Conservation (phyloP, 2,329 filamentous ascomycete species). For the Penicillium concentricum region DNA sequence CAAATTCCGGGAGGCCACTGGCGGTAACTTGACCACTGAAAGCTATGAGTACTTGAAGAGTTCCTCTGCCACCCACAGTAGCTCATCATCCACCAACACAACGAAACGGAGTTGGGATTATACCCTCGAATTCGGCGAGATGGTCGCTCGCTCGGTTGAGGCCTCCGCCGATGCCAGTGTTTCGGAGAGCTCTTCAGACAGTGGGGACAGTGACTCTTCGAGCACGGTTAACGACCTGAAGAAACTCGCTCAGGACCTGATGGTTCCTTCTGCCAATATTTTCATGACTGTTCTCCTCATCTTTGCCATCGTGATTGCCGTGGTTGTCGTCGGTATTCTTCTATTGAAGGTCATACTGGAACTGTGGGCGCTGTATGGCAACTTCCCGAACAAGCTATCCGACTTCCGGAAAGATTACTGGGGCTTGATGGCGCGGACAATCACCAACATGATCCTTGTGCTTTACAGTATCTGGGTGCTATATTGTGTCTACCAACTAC, state of each 20-base stretch:
- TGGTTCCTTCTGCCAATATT: constrained; percentile 82
- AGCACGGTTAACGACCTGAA: constrained; percentile 71
- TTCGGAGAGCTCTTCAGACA: constrained; percentile 32
- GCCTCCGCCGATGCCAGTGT: constrained; percentile 41
- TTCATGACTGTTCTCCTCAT: constrained; percentile 94
- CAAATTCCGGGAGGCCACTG: constrained; percentile 73
- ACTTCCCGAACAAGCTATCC: constrained; percentile 73
- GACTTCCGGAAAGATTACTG: constrained; percentile 96
- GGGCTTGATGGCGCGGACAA: constrained; percentile 83
- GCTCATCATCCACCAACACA: constrained; percentile 50
- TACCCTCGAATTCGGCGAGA: constrained; percentile 42
- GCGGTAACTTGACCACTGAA: constrained; percentile 80
- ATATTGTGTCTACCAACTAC: constrained; percentile 96
- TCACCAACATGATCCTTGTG: constrained; percentile 85
- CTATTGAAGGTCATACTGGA: constrained; percentile 90
- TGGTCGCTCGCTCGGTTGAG: constrained; percentile 55
- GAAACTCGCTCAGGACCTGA: constrained; percentile 77
- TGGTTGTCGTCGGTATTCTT: constrained; percentile 80
- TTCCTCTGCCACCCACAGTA: constrained; percentile 58
- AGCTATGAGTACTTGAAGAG: constrained; percentile 74
- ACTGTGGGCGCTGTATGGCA: constrained; percentile 84
- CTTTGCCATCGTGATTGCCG: constrained; percentile 81
- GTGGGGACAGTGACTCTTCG: constrained; percentile 32
- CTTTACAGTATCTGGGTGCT: constrained; percentile 94
- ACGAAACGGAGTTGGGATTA: constrained; percentile 57